phyloP scores from a whole-genome alignment of 257 asterid genomes.

The Primulina eburnea region DNA sequence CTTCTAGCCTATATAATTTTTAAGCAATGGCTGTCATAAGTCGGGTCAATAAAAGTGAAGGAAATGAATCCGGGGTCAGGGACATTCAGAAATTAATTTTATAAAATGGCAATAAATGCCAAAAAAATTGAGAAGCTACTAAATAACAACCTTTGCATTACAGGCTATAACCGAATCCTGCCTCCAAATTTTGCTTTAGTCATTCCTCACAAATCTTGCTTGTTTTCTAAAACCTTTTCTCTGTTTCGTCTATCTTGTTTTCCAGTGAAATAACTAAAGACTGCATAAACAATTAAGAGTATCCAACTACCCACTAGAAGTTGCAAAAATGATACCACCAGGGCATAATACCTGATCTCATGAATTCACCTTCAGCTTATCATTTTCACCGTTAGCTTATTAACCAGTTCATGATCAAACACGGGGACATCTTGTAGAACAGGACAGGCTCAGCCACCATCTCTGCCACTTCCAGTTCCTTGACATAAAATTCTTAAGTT shows the following conservation, averaged over 20 bases:
- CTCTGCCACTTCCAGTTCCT: conserved; percentile 44
- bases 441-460: conserved; percentile 33
- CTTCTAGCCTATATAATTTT: conserved; percentile 52
- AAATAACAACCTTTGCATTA: conserved; percentile 57
- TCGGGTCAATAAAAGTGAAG: not conserved
- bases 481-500: conserved; percentile 47
- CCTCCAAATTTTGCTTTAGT: conserved; percentile 63
- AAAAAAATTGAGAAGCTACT: conserved; percentile 10
- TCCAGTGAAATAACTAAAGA: conserved; percentile 58
- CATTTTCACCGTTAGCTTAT: conserved; percentile 68
- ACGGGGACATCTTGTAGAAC: conserved; percentile 35
- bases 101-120: conserved; percentile 8
- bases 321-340: conserved; percentile 19
- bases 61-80: conserved; percentile 3
- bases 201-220: conserved; percentile 62
- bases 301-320: conserved; percentile 19
- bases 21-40: not conserved
- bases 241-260: conserved; percentile 62
- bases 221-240: conserved; percentile 61
- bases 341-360: conserved; percentile 17
- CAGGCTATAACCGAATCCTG: conserved; percentile 73
- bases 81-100: not conserved
- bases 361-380: conserved; percentile 65
- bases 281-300: conserved; percentile 40
- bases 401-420: conserved; percentile 52